Conservation (phyloP, 306 rosid species). For the Acacia crassicarpa region DNA sequence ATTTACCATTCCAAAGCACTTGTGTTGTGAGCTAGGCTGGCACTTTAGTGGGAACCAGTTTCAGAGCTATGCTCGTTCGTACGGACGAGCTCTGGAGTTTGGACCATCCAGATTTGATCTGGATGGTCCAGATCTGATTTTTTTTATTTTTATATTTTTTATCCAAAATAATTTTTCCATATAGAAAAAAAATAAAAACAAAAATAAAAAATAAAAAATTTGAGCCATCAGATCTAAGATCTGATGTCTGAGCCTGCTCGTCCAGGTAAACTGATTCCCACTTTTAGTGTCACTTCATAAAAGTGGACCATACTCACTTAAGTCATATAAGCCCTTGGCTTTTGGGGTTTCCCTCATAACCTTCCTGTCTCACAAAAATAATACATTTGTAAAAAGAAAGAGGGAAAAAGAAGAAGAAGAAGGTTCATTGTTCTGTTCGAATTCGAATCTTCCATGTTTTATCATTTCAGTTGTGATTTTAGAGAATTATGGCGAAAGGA, state of each 20-base stretch:
- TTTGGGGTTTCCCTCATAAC: slow-evolving; percentile 23
- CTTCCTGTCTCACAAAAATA: not conserved
- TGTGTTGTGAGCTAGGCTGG: slow-evolving; percentile 63
- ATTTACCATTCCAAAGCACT: slow-evolving; percentile 47
- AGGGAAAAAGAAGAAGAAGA: no score
- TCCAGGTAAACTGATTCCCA: no score
- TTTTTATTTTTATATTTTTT: no score
- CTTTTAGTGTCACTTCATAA: slow-evolving; percentile 39
- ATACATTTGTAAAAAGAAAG: not conserved
- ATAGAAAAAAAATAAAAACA: no score
- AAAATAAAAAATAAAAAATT: no score
- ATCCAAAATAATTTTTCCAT: no score
- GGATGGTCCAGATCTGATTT: no score
- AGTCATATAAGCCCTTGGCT: not conserved
- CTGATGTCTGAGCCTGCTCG: no score
- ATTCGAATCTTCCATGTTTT: not conserved
- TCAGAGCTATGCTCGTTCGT: no score
- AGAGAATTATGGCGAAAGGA: not conserved
- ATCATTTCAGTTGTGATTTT: not conserved
- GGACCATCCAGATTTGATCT: no score
- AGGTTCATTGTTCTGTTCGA: not conserved
- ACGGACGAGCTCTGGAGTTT: no score
- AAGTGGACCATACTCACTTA: slow-evolving; percentile 33
- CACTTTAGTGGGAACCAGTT: slow-evolving; percentile 49
- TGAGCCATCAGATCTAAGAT: no score